A percentile compares a stretch with the other conserved stretches of the same genome.
Conservation (phyloP, 768 basidiomycete species). For the Leccinum disarticulatum region DNA sequence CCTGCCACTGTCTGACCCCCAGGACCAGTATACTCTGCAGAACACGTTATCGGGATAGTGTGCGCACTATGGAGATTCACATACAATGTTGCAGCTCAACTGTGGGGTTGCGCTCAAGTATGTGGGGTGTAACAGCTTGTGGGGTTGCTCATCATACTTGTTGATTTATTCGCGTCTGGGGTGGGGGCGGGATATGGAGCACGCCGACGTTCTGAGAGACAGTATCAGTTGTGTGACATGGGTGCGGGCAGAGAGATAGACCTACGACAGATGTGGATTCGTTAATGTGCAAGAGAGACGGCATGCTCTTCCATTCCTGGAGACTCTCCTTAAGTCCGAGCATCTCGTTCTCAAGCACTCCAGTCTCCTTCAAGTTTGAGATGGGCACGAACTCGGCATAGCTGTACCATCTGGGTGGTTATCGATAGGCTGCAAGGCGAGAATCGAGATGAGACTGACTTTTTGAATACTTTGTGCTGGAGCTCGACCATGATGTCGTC, state of each 20-base stretch:
- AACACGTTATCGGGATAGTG: too few species aligned
- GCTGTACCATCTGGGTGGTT: conserved; percentile 41
- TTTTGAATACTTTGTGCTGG: conserved; percentile 93
- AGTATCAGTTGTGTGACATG: conserved; percentile 22
- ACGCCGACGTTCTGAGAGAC: conserved; percentile 47
- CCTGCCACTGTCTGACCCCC: too few species aligned
- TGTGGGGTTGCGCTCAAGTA: too few species aligned
- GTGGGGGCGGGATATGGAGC: conserved; percentile 22
- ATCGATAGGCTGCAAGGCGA: conserved; percentile 1
- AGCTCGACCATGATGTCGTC: conserved; percentile 76
- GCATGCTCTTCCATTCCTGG: conserved; percentile 95
- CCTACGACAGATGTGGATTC: conserved; percentile 71
- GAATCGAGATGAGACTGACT: conserved; percentile 53
- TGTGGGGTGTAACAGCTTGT: too few species aligned
- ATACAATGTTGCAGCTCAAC: too few species aligned
- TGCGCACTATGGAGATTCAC: too few species aligned
- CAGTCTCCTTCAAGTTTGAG: conserved; percentile 82
- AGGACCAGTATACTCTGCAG: too few species aligned
- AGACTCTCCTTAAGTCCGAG: conserved; percentile 93
- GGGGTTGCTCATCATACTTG: too few species aligned
- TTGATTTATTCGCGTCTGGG: too few species aligned
- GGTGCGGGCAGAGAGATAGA: conserved; percentile 24
- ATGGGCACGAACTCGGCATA: conserved; percentile 96
- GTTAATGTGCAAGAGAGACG: conserved; percentile 89
- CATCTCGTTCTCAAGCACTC: conserved; percentile 95